A percentile compares a stretch with the other conserved stretches of the same genome.
Conservation (phyloP, 768 basidiomycete species). For the Suillus brevipes region DNA sequence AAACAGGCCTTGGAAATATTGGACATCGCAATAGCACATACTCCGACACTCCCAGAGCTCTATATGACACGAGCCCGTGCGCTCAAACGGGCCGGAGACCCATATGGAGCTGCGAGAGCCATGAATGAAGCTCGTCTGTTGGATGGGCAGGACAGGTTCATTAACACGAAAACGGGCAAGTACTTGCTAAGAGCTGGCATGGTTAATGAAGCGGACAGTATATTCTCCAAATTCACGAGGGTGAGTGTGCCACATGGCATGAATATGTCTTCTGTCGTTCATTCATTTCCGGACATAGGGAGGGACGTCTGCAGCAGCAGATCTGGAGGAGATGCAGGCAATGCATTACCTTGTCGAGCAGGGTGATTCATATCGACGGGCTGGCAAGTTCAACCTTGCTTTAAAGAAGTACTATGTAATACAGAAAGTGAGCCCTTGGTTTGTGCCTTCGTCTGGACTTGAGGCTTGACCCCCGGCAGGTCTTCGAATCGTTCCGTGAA, state of each 20-base stretch:
- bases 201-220: slow-evolving; percentile 67
- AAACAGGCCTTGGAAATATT: slow-evolving; percentile 59
- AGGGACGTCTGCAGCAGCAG: slow-evolving; percentile 76
- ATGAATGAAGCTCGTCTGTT: slow-evolving; percentile 82
- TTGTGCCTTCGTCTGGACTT: slow-evolving; percentile 3
- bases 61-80: slow-evolving; percentile 79
- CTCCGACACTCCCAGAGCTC: slow-evolving; percentile 92
- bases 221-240: slow-evolving; percentile 91
- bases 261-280: not conserved
- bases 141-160: slow-evolving; percentile 92
- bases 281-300: slow-evolving; percentile 53
- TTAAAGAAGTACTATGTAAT: slow-evolving; percentile 83
- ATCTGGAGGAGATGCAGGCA: slow-evolving; percentile 96
- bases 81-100: slow-evolving; percentile 85
- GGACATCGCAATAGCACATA: slow-evolving; percentile 70
- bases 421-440: slow-evolving; percentile 53
- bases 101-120: slow-evolving; percentile 65
- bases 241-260: slow-evolving; percentile 39
- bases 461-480: slow-evolving; percentile 38
- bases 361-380: slow-evolving; percentile 66
- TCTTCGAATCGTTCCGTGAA: slow-evolving; percentile 86
- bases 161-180: slow-evolving; percentile 93
- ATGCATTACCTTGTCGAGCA: slow-evolving; percentile 83
- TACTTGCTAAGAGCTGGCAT: slow-evolving; percentile 85
- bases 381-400: slow-evolving; percentile 71